A percentile compares a stretch with the other conserved stretches of the same genome.
These are phyloP conservation scores for Podochytrium sp. DNA, from an alignment of 192 early-diverging fungal genomes.

Conservation along the genomic window DNA sequence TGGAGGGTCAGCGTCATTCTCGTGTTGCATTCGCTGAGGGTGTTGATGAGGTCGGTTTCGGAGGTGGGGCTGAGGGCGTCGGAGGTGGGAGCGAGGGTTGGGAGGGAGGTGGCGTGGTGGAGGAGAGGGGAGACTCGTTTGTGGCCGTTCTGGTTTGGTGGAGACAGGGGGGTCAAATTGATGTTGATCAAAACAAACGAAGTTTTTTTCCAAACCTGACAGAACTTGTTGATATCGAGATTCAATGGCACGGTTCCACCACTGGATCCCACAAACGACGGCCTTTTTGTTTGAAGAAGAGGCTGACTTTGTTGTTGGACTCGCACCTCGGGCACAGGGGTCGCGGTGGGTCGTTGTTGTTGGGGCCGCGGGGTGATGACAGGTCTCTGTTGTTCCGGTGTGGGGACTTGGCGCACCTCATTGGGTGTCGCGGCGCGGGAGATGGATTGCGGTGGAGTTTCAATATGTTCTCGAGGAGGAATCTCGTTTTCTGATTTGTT, in stretches of 20 bases:
- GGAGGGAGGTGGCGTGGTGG: neutral
- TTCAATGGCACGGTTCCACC: constrained; percentile 43
- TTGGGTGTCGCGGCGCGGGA: too few species aligned
- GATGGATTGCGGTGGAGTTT: neutral
- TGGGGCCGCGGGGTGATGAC: neutral
- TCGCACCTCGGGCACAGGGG: neutral
- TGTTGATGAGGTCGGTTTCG: constrained; percentile 44
- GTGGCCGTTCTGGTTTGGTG: neutral
- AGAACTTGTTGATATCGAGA: constrained; percentile 47
- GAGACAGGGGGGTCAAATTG: too few species aligned
- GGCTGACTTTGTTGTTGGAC: neutral
- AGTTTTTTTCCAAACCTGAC: constrained; percentile 28
- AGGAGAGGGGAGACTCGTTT: neutral
- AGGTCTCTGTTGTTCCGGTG: too few species aligned
- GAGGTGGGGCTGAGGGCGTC: neutral
- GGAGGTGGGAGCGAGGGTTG: neutral
- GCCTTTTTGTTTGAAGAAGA: constrained; percentile 7
- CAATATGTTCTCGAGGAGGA: too few species aligned
- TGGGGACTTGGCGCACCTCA: too few species aligned
- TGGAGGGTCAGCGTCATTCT: constrained; percentile 47
- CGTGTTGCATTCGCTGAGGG: constrained; percentile 48
- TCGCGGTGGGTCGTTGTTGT: neutral
- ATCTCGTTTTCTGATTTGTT: too few species aligned
- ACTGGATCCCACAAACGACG: constrained; percentile 38
- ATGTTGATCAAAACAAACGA: neutral